Evolutionary conservation across 2,329 filamentous ascomycete genomes (phyloP).

Genomic region (Boeremia exigua): DNA sequence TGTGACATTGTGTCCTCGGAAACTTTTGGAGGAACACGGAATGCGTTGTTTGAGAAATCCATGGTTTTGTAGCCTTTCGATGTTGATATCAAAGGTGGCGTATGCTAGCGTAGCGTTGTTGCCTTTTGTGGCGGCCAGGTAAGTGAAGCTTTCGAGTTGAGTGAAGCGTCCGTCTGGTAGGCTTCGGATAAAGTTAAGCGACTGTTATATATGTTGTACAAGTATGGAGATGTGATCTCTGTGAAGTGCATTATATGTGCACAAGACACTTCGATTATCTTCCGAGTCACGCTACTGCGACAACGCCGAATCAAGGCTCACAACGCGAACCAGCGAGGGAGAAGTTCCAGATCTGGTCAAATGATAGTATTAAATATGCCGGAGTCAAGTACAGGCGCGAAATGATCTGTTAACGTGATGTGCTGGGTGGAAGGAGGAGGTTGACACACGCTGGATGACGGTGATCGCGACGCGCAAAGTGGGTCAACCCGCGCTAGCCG

Average conservation of each 20-base stretch:
- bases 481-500: constrained; percentile 15
- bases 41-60: constrained; percentile 42
- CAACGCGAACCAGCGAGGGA: constrained; percentile 1
- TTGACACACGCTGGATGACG: constrained; percentile 19
- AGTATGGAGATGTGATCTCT: constrained; percentile 21
- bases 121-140: constrained; percentile 21
- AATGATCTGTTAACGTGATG: constrained; percentile 17
- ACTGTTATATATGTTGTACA: constrained; percentile 20
- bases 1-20: constrained; percentile 44
- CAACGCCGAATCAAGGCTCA: constrained; percentile 15
- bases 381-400: background rate
- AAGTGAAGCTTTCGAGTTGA: constrained; percentile 4
- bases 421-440: constrained; percentile 22
- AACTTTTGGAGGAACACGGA: constrained; percentile 27
- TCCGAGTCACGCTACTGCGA: constrained; percentile 26
- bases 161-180: constrained; percentile 6
- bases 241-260: constrained; percentile 34
- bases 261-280: constrained; percentile 26
- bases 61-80: constrained; percentile 22
- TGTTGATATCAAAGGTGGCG: constrained; percentile 32
- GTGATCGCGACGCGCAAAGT: constrained; percentile 20
- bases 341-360: constrained; percentile 12
- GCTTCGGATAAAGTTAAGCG: constrained; percentile 9
- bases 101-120: constrained; percentile 27
- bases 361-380: constrained; percentile 16